Conservation (phyloP, 805 yeast genomes). For the Wickerhamiella occidentalis region DNA sequence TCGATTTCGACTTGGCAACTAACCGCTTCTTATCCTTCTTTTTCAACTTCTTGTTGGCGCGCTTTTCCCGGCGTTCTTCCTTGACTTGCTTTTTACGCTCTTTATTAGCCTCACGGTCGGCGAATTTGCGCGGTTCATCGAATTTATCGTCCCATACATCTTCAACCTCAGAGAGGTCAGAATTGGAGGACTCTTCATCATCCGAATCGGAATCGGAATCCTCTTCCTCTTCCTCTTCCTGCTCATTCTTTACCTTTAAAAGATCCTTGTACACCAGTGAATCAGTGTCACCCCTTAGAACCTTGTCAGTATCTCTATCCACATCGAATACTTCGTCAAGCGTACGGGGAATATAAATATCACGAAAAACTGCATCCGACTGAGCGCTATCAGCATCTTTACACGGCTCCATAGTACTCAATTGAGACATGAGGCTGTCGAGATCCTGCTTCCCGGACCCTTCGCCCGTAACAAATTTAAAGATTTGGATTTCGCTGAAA, state of each 20-base stretch:
- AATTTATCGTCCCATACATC: slow-evolving; percentile 33
- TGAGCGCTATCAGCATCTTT: slow-evolving; percentile 36
- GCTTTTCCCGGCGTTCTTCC: slow-evolving; percentile 63
- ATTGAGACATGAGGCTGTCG: slow-evolving; percentile 20
- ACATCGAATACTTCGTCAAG: slow-evolving; percentile 35
- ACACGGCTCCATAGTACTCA: slow-evolving; percentile 22
- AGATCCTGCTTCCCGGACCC: slow-evolving; percentile 32
- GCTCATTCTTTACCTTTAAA: slow-evolving; percentile 22
- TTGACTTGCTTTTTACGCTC: slow-evolving; percentile 65
- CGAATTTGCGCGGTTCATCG: slow-evolving; percentile 60
- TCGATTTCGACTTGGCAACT: slow-evolving; percentile 38
- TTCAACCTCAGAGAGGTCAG: slow-evolving; percentile 13
- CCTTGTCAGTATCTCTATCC: slow-evolving; percentile 61
- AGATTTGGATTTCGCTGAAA: slow-evolving; percentile 70
- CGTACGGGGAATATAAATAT: slow-evolving; percentile 67
- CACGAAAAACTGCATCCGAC: slow-evolving; percentile 81
- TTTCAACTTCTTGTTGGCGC: slow-evolving; percentile 62
- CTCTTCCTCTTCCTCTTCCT: slow-evolving; percentile 23
- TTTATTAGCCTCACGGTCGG: slow-evolving; percentile 68
- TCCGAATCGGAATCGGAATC: slow-evolving; percentile 28
- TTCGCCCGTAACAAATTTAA: slow-evolving; percentile 48
- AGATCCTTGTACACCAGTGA: slow-evolving; percentile 42
- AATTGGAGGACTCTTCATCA: too few species aligned
- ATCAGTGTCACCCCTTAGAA: slow-evolving; percentile 30
- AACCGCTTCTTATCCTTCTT: slow-evolving; percentile 71